A percentile compares a stretch with the other conserved stretches of the same genome.
Evolutionary conservation across 495 filamentous ascomycete species (phyloP).

Genomic region (Neurospora sp.): DNA sequence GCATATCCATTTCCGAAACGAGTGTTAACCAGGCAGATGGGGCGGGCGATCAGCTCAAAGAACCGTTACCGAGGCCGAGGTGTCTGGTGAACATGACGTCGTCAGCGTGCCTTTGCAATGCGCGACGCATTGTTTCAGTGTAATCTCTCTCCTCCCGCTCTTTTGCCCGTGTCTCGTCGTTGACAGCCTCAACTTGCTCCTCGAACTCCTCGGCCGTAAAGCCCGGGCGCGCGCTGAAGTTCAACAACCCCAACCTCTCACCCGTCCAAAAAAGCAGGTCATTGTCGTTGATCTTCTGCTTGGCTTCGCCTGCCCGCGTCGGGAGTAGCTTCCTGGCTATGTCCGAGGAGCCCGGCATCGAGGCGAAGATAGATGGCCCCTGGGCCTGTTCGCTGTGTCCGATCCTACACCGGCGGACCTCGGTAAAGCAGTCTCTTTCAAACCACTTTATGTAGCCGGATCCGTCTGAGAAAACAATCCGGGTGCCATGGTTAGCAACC

Average conservation of each 20-base stretch:
- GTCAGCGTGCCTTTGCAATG: constrained; percentile 69
- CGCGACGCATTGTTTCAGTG: constrained; percentile 58
- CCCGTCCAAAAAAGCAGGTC: constrained; percentile 75
- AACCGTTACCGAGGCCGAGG: constrained; percentile 42
- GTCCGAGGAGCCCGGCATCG: constrained; percentile 44
- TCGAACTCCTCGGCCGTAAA: constrained; percentile 39
- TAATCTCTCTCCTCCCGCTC: constrained; percentile 45
- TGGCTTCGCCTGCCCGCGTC: constrained; percentile 34
- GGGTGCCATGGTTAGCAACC: constrained; percentile 73
- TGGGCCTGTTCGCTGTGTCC: constrained; percentile 35
- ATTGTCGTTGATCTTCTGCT: constrained; percentile 37
- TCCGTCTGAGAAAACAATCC: constrained; percentile 75
- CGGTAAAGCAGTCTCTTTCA: constrained; percentile 75
- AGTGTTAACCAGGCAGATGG: background rate
- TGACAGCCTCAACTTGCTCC: constrained; percentile 29
- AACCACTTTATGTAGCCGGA: constrained; percentile 85
- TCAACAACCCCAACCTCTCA: constrained; percentile 63
- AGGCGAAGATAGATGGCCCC: constrained; percentile 34
- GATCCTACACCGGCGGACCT: constrained; percentile 68
- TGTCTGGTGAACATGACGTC: constrained; percentile 70
- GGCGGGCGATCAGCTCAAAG: background rate
- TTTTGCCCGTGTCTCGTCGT: constrained; percentile 35
- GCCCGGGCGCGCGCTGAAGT: constrained; percentile 44
- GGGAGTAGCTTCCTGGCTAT: constrained; percentile 65
- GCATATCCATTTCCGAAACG: background rate